Base-by-base conservation (phyloP, 176 grass and related monocot species). In the Luzula sylvatica region DNA sequence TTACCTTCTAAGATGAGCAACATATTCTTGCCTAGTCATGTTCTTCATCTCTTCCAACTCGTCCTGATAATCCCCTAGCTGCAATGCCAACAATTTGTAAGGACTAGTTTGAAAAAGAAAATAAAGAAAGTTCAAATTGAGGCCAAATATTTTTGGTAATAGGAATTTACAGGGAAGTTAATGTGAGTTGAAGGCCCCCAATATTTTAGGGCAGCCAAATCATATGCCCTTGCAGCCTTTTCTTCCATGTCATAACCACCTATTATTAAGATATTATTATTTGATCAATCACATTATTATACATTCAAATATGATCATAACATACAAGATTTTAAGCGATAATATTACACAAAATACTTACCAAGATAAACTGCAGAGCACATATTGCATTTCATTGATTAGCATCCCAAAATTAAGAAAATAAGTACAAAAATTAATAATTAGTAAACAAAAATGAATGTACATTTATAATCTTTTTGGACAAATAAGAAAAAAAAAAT, bases 241-340 rank as follows among this genome's bases (percentile, higher is more conserved):
- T 98, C 93, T 77, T 98, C 93, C 93, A 90, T 92, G 72, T 92
- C 93, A 87, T 99, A 99, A 52, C 93, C 93, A 40, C 93, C 93
- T 99, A 43, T 32, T 35, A 58, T 32, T 26, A 32, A 58, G 11
- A 7, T 52, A 68, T 53, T 53, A 55, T n/a, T n/a, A n/a, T n/a
- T n/a, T n/a, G n/a, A 26, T 15, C 26, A 52, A 55, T 68, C 51
- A 66, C 43, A 52, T 42, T 68, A 51, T 22, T 30, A 18, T 44
- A 12, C 32, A 52, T 53, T 46, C 44, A 16, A 19, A 42, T 26
- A 38, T 42, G 0, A 0, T 2, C 5, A 13, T 0, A 16, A 28
- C 8, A 22, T 6, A 62, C 38, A 38, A 4, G 26, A 19, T 28
- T 70, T 60, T 77, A 54, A 52, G 42, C 28, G 1, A 21, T 15